These are phyloP conservation scores for Mikania micrantha DNA, from an alignment of 129 eudicot species.

Conservation along the genomic window DNA sequence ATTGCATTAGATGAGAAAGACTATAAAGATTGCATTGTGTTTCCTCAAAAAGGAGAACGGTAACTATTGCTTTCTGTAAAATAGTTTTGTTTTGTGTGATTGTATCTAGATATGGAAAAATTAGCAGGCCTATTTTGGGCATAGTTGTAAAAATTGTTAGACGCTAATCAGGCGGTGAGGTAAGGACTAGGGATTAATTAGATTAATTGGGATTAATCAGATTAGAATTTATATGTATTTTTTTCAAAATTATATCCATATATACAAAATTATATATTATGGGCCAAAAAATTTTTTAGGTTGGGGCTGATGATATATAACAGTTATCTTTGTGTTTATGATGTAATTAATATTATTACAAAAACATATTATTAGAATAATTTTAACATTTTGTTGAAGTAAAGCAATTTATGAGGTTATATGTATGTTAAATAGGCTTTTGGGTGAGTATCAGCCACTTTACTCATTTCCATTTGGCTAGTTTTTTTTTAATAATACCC, in stretches of 20 bases:
- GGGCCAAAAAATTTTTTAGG: background rate
- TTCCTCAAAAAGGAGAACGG: constrained; percentile 92
- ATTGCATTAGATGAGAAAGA: constrained; percentile 47
- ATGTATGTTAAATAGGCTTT: too few relatives aligned
- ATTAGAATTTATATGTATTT: too few relatives aligned
- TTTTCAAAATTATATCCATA: too few relatives aligned
- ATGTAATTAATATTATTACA: background rate
- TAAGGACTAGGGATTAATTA: too few relatives aligned
- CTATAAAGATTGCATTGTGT: constrained; percentile 67
- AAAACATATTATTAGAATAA: too few relatives aligned
- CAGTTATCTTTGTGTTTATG: too few relatives aligned
- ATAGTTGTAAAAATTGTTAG: too few relatives aligned
- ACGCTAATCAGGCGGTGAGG: too few relatives aligned
- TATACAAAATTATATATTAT: too few relatives aligned
- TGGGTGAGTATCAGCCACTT: background rate
- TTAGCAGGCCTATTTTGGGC: background rate
- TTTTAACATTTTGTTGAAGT: too few relatives aligned
- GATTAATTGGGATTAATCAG: too few relatives aligned
- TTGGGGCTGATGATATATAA: background rate
- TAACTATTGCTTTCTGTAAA: constrained; percentile 4
- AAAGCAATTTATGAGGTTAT: too few relatives aligned
- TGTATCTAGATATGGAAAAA: background rate
- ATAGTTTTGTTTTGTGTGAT: background rate
- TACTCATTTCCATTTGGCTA: background rate
- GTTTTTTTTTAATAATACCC: background rate